Evolutionary conservation across 2,329 filamentous ascomycete genomes (phyloP).

Genomic region (Trichoderma sp.): DNA sequence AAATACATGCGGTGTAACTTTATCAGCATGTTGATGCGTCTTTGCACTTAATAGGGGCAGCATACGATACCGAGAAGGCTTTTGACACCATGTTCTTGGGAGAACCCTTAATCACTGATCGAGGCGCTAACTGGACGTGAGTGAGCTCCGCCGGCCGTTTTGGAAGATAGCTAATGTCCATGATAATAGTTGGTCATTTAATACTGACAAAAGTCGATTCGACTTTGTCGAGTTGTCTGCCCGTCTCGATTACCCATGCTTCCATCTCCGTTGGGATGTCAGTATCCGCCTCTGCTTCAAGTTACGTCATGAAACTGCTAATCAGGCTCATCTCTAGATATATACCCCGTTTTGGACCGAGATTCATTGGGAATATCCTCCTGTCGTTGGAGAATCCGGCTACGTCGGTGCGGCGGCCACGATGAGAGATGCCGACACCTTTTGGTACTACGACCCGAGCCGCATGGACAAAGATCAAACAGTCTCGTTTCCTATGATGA

Average conservation of each 20-base stretch:
- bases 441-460: slow-evolving; percentile 35
- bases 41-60: slow-evolving; percentile 28
- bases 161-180: background rate
- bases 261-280: slow-evolving; percentile 38
- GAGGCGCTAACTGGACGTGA: slow-evolving; percentile 28
- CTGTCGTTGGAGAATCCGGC: slow-evolving; percentile 35
- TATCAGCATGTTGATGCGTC: background rate
- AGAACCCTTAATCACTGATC: slow-evolving; percentile 28
- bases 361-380: slow-evolving; percentile 42
- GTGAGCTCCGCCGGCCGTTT: background rate
- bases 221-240: slow-evolving; percentile 33
- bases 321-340: slow-evolving; percentile 29
- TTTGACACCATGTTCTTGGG: slow-evolving; percentile 37
- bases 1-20: background rate
- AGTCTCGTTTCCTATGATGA: slow-evolving; percentile 36
- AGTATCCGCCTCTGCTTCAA: slow-evolving; percentile 13
- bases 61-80: slow-evolving; percentile 39
- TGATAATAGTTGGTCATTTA: slow-evolving; percentile 33
- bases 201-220: slow-evolving; percentile 26
- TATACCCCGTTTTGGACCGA: slow-evolving; percentile 40
- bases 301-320: background rate
- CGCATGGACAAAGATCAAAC: slow-evolving; percentile 39
- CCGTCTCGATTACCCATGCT: slow-evolving; percentile 33
- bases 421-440: slow-evolving; percentile 34
- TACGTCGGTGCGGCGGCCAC: slow-evolving; percentile 44